Conservation (phyloP, 108 stramenopile genomes). For the Skeletonema costatum region DNA sequence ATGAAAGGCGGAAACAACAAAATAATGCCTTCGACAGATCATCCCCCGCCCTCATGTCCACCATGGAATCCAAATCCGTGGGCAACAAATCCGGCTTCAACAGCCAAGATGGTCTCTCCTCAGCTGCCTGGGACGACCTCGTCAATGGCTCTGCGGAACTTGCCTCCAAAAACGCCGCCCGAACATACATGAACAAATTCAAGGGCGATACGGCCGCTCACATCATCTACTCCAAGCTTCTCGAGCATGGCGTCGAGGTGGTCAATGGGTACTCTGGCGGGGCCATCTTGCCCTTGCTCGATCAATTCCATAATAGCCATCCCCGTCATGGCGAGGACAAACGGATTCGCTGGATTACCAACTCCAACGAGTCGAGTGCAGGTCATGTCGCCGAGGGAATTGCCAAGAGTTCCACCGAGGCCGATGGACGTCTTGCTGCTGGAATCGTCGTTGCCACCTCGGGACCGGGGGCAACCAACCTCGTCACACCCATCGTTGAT, state of each 20-base stretch:
- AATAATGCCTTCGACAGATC: conserved; percentile 8
- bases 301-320: conserved; percentile 85
- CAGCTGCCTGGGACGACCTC: conserved; percentile 19
- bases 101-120: conserved; percentile 27
- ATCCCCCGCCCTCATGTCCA: conserved; percentile 42
- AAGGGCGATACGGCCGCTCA: conserved; percentile 80
- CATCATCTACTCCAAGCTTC: conserved; percentile 84
- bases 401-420: conserved; percentile 78
- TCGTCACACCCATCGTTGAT: conserved; percentile 88
- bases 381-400: conserved; percentile 92
- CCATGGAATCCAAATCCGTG: conserved; percentile 45
- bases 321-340: conserved; percentile 67
- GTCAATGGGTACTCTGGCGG: conserved; percentile 94
- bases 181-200: conserved; percentile 45
- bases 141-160: conserved; percentile 33
- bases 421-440: conserved; percentile 67
- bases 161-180: conserved; percentile 38
- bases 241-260: conserved; percentile 77
- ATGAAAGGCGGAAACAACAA: conserved; percentile 2
- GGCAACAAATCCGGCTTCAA: conserved; percentile 35
- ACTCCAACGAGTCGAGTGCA: conserved; percentile 84
- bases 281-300: conserved; percentile 87
- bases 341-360: conserved; percentile 89
- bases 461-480: conserved; percentile 91
- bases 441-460: conserved; percentile 92